Evolutionary conservation across 805 yeast species (phyloP).

Genomic region (Torulaspora delbrueckii): DNA sequence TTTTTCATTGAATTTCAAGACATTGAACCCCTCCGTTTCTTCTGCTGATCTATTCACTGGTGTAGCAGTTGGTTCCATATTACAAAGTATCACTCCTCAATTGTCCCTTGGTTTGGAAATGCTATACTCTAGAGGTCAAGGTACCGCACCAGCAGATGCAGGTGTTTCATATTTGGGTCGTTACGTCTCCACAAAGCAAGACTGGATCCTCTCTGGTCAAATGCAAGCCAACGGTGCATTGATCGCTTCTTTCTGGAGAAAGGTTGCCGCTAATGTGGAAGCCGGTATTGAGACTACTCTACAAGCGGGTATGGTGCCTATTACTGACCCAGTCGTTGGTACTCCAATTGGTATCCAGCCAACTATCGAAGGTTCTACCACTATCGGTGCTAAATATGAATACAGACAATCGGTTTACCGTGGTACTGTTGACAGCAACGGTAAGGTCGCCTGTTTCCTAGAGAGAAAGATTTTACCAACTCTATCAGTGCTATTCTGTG

Average conservation of each 20-base stretch:
- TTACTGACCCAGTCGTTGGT: conserved; percentile 69
- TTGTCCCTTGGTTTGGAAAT: conserved; percentile 90
- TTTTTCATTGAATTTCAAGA: conserved; percentile 81
- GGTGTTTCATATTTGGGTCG: conserved; percentile 87
- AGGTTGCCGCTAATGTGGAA: conserved; percentile 86
- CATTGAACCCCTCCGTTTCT: conserved; percentile 79
- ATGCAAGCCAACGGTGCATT: conserved; percentile 88
- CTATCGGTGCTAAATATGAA: conserved; percentile 95
- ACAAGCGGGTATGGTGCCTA: conserved; percentile 70
- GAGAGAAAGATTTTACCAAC: conserved; percentile 94
- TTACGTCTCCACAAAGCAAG: conserved; percentile 61
- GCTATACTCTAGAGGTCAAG: conserved; percentile 68
- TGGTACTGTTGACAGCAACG: conserved; percentile 87
- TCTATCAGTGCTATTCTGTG: conserved; percentile 78
- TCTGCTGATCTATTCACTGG: conserved; percentile 69
- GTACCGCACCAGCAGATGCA: conserved; percentile 80
- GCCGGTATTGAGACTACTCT: conserved; percentile 88
- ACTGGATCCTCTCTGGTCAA: conserved; percentile 94
- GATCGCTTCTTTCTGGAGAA: conserved; percentile 89
- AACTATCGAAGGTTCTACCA: conserved; percentile 83
- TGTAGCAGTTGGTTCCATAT: conserved; percentile 83
- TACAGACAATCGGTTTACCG: conserved; percentile 94
- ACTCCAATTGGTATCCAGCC: conserved; percentile 79
- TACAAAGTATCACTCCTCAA: conserved; percentile 82
- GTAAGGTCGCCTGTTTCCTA: conserved; percentile 84